Conservation (phyloP, 345 rosid genomes). For the Raphanus raphanistrum region DNA sequence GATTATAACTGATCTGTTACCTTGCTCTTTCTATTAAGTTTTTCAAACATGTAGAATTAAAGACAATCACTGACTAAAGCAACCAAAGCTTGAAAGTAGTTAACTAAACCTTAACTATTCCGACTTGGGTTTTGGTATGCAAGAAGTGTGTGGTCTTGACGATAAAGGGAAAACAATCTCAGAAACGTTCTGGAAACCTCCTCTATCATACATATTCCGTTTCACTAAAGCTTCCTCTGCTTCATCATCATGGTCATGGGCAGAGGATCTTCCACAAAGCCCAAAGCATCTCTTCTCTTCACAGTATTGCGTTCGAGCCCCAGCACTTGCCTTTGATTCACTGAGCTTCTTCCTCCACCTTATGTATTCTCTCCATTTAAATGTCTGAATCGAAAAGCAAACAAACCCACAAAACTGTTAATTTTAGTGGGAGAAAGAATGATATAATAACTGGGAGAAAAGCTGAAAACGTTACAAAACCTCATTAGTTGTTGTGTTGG, state of each 20-base stretch:
- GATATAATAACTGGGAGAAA: background rate
- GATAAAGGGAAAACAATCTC: slow-evolving; percentile 72
- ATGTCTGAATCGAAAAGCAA: slow-evolving; percentile 45
- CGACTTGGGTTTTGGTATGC: slow-evolving; percentile 44
- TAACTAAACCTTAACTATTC: slow-evolving; percentile 12
- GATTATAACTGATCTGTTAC: background rate
- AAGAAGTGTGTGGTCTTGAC: slow-evolving; percentile 48
- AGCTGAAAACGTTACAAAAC: slow-evolving; percentile 27
- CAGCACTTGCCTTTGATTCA: slow-evolving; percentile 70
- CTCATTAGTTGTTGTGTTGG: slow-evolving; percentile 94
- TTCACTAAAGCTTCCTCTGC: slow-evolving; percentile 42
- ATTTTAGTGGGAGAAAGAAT: background rate
- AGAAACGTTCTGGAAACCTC: slow-evolving; percentile 50
- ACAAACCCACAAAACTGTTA: background rate
- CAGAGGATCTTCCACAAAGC: slow-evolving; percentile 56
- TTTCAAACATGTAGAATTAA: background rate
- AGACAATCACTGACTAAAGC: background rate
- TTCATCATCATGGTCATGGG: slow-evolving; percentile 40
- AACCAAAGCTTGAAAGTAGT: slow-evolving; percentile 11
- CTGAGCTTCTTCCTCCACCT: slow-evolving; percentile 73
- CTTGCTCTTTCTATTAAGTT: background rate
- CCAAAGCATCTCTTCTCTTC: slow-evolving; percentile 54
- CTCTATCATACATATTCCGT: slow-evolving; percentile 65
- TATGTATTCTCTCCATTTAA: slow-evolving; percentile 91
- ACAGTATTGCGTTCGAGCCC: slow-evolving; percentile 49